A percentile compares a stretch with the other conserved stretches of the same genome.
These are phyloP conservation scores for Coprinopsis cinerea DNA, from an alignment of 768 basidiomycete genomes.

Conservation along the genomic window DNA sequence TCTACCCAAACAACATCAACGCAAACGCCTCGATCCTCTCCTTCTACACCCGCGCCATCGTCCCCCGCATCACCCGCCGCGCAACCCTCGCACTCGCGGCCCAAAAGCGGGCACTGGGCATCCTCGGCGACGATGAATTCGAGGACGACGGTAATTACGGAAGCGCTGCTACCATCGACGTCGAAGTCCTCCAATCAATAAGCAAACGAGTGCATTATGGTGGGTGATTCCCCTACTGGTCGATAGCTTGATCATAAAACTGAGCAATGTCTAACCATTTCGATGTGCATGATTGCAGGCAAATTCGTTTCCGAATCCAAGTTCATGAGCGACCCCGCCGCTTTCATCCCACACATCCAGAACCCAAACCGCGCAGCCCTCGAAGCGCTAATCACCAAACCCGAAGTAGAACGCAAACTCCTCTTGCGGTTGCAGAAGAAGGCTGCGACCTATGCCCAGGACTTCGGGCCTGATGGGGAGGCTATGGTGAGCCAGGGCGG, in stretches of 20 bases:
- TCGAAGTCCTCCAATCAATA: constrained; percentile 96
- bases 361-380: constrained; percentile 72
- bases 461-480: constrained; percentile 66
- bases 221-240: constrained; percentile 28
- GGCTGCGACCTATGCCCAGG: constrained; percentile 71
- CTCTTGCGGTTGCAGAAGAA: constrained; percentile 85
- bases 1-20: constrained; percentile 77
- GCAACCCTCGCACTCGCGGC: constrained; percentile 65
- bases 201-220: constrained; percentile 98
- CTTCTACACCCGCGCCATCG: constrained; percentile 85
- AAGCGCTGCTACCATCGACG: constrained; percentile 88
- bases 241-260: background rate
- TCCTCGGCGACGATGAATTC: constrained; percentile 60
- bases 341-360: constrained; percentile 90
- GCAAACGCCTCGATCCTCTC: constrained; percentile 80
- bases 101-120: constrained; percentile 60
- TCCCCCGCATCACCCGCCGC: constrained; percentile 79
- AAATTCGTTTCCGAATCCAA: constrained; percentile 99
- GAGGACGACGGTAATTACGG: constrained; percentile 99
- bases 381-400: constrained; percentile 91
- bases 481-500: constrained; percentile 4
- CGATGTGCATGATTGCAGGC: constrained; percentile 44
- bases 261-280: background rate
- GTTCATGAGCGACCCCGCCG: constrained; percentile 78
- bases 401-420: constrained; percentile 86